These are phyloP conservation scores for Mycena filopes DNA, from an alignment of 768 basidiomycete genomes.

Conservation along the genomic window DNA sequence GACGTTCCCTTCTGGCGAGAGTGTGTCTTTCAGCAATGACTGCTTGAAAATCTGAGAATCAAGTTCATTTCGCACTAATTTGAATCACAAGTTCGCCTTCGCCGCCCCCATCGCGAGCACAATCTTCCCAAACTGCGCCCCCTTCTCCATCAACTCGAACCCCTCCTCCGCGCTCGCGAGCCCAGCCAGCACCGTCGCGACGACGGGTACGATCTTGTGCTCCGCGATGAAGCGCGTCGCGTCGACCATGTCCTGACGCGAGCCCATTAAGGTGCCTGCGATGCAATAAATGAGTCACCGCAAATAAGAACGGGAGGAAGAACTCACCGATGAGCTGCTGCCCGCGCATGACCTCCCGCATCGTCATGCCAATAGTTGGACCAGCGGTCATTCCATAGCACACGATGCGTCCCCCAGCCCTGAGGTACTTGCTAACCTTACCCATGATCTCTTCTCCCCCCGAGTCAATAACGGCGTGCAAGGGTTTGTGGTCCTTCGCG, in stretches of 20 bases:
- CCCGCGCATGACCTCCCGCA: constrained; percentile 82
- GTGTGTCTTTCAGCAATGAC: too few relatives aligned
- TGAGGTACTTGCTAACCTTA: constrained; percentile 60
- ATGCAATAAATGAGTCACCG: not conserved
- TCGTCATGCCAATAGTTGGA: constrained; percentile 72
- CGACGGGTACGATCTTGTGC: constrained; percentile 75
- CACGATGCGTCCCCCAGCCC: constrained; percentile 66
- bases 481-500: constrained; percentile 41
- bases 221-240: constrained; percentile 76
- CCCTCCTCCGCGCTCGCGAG: constrained; percentile 72
- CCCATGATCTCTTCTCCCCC: constrained; percentile 74
- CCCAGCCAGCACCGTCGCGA: constrained; percentile 77
- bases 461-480: constrained; percentile 77
- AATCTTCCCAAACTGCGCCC: constrained; percentile 83
- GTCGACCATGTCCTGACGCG: constrained; percentile 74
- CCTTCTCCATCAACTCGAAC: constrained; percentile 71
- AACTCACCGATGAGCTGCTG: constrained; percentile 75
- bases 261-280: constrained; percentile 87
- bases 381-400: constrained; percentile 78
- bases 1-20: too few relatives aligned
- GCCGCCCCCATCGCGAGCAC: constrained; percentile 59
- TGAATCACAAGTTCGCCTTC: constrained; percentile 4
- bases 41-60: too few relatives aligned
- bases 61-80: too few relatives aligned
- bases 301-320: not conserved